Percentiles rank a stretch among this genome's conserved stretches.
Evolutionary conservation across 2,329 filamentous ascomycete genomes (phyloP).

Genomic region (Thelonectria olida): DNA sequence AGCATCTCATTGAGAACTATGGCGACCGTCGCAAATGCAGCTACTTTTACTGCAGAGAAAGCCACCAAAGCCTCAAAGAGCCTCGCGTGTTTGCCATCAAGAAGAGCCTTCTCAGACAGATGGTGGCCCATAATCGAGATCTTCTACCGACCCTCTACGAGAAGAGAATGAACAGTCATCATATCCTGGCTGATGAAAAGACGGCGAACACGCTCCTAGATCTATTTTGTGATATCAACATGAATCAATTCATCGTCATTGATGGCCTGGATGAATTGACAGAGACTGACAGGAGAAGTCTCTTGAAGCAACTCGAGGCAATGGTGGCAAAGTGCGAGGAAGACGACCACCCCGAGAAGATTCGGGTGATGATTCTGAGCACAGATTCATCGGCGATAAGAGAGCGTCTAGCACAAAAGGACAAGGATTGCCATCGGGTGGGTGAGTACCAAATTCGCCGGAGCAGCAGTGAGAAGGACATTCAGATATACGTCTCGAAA

Average conservation of each 20-base stretch:
- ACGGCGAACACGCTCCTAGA: slow-evolving; percentile 43
- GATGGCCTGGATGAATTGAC: slow-evolving; percentile 56
- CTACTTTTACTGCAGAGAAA: slow-evolving; percentile 54
- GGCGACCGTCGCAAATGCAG: slow-evolving; percentile 32
- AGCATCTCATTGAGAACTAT: slow-evolving; percentile 29
- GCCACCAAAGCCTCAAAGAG: slow-evolving; percentile 26
- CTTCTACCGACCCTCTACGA: slow-evolving; percentile 8
- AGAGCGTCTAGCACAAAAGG: not conserved
- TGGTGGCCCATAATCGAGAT: not conserved
- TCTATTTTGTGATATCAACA: slow-evolving; percentile 39
- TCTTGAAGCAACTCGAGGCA: slow-evolving; percentile 37
- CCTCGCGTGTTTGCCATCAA: not conserved
- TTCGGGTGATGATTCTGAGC: slow-evolving; percentile 9
- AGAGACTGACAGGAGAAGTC: slow-evolving; percentile 37
- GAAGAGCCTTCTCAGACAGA: slow-evolving; percentile 9
- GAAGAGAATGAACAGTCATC: not conserved
- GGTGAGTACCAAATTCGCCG: not conserved
- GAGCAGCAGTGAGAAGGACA: not conserved
- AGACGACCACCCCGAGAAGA: not conserved
- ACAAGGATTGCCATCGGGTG: too few species aligned
- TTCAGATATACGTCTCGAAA: slow-evolving; percentile 6
- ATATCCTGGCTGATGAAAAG: slow-evolving; percentile 8
- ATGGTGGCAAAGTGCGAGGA: slow-evolving; percentile 9
- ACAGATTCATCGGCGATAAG: not conserved
- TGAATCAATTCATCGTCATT: slow-evolving; percentile 50